These are phyloP conservation scores for Leccinellum albellum DNA, from an alignment of 768 basidiomycete genomes.

Conservation along the genomic window DNA sequence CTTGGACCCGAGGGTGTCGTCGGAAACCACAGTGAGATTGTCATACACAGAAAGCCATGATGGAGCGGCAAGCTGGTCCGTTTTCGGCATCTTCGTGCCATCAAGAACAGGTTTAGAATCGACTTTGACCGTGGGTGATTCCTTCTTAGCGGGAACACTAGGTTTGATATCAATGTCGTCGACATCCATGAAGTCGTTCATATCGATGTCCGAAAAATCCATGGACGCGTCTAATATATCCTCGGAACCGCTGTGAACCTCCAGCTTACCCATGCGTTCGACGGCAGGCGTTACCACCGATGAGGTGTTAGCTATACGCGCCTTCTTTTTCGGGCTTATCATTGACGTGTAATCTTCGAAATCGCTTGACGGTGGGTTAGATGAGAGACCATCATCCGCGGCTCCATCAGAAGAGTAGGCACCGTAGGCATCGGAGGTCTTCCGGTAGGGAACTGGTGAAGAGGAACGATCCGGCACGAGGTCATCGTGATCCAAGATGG, in stretches of 20 bases:
- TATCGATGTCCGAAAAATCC: conserved; percentile 54
- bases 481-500: conserved; percentile 38
- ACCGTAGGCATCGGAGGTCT: conserved; percentile 28
- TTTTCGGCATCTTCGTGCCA: conserved; percentile 30
- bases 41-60: conserved; percentile 77
- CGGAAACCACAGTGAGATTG: conserved; percentile 56
- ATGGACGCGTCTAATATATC: conserved; percentile 47
- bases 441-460: conserved; percentile 39
- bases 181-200: conserved; percentile 55
- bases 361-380: conserved; percentile 40
- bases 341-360: conserved; percentile 47
- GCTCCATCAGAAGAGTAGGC: conserved; percentile 36
- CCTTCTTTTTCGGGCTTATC: conserved; percentile 71
- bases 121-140: neutral
- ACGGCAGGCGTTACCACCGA: conserved; percentile 51
- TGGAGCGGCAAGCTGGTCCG: conserved; percentile 46
- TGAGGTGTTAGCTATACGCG: conserved; percentile 39
- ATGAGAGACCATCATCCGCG: conserved; percentile 22
- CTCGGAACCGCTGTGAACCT: conserved; percentile 51
- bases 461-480: conserved; percentile 29
- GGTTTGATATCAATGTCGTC: conserved; percentile 51
- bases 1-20: conserved; percentile 54
- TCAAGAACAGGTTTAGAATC: conserved; percentile 15
- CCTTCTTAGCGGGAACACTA: conserved; percentile 31
- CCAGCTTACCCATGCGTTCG: conserved; percentile 55